Evolutionary conservation across 1,284 basidiomycete species (phyloP), one percentile per base, ranked within the genome.

Genomic region (Trametes polyzona): DNA sequence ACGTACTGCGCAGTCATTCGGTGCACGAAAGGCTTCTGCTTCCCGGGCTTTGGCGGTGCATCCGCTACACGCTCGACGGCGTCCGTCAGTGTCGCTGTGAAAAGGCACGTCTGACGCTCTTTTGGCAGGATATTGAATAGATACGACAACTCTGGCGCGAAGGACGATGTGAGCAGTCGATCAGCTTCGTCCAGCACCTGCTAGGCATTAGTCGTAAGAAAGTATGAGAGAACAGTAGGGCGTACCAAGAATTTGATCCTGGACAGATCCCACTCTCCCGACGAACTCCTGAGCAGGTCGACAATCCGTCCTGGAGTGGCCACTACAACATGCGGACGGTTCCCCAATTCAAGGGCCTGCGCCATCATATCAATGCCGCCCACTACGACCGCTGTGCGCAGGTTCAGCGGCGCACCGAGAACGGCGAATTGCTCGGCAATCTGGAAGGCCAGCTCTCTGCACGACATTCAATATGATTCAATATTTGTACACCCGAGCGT

Each of bases 341-440:
- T 83, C 3, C 83, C 82, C 5, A 99, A 84, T 69, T 96, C 94
- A 29, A 93, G 79, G 0, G 96, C 93, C 72, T 99, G 97, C 7
- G 87, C 74, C 79, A 98, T 95, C 91, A 98, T 97, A 69, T 99
- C 97, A 93, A 99, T 96, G 3, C 97, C 97, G 9, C 97, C 97
- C 2, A 99, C 94, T 19, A 99, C 82, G 2, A 98, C 93, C 8
- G 90, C 84, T 17, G 95, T 97, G 23, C 86, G 86, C 47, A 95
- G 75, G 65, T 88, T 93, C 48, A 96, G 74, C 2, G 93, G 81
- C 24, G 85, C 81, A 21, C 96, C 97, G 1, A 99, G 81, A 0
- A 96, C 96, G 1, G 90, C 86, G 71, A 99, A 98, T 72, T 99
- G 96, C 67, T 98, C 96, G 1, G 94, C 85, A 55, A 99, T 93